Conservation (phyloP, 176 grass and related monocot genomes). For the Microstegium vimineum region DNA sequence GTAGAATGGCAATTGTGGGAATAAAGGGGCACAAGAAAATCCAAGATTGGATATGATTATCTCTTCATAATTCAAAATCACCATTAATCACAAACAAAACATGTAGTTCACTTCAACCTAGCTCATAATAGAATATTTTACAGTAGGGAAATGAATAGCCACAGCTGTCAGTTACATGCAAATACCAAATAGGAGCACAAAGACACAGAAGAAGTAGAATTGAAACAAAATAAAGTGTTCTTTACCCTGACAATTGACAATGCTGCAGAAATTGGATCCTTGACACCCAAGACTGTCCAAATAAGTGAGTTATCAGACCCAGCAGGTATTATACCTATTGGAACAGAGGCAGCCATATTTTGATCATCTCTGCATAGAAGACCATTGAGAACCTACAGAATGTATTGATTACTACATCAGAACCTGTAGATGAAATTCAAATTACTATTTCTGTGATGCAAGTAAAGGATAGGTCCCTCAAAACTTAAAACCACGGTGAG, state of each 20-base stretch:
- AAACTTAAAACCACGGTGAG: neutral
- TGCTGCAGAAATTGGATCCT: slow-evolving; percentile 96
- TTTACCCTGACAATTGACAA: slow-evolving; percentile 89
- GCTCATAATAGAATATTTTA: neutral
- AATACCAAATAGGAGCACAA: neutral
- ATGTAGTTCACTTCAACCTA: neutral
- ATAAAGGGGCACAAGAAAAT: neutral
- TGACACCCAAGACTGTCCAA: slow-evolving; percentile 95
- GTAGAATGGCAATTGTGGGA: neutral
- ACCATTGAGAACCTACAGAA: slow-evolving; percentile 87
- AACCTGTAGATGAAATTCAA: slow-evolving; percentile 21
- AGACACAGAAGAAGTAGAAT: slow-evolving; percentile 20
- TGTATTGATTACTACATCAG: slow-evolving; percentile 29
- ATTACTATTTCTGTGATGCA: slow-evolving; percentile 2
- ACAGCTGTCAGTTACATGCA: slow-evolving; percentile 22
- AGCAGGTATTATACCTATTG: slow-evolving; percentile 98
- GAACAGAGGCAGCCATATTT: slow-evolving; percentile 78
- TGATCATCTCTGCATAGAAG: slow-evolving; percentile 90
- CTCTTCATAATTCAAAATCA: neutral
- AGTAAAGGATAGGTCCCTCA: neutral
- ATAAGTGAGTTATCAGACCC: slow-evolving; percentile 99
- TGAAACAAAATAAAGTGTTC: neutral
- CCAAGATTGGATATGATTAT: neutral
- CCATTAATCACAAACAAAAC: neutral
- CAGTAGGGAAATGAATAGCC: neutral